phyloP scores from a whole-genome alignment of 805 yeast species.

The Schizosaccharomyces japonicus region DNA sequence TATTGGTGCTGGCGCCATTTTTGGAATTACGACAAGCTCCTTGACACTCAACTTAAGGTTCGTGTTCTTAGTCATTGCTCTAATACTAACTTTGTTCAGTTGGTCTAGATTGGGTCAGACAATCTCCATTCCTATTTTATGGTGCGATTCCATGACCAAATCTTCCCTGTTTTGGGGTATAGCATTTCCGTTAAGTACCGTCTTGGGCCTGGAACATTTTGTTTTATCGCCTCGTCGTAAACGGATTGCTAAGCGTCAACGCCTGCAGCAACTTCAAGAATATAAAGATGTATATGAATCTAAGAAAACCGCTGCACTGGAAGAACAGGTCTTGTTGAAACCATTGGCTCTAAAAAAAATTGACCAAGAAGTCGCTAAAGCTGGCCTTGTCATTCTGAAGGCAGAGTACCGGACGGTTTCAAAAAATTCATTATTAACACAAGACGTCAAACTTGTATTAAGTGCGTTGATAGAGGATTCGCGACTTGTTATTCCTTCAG shows the following conservation, averaged over 20 bases:
- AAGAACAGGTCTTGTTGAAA: neutral
- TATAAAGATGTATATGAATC: neutral
- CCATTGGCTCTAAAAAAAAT: neutral
- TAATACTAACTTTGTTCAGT: neutral
- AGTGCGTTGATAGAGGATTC: constrained; percentile 1
- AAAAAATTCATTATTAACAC: neutral
- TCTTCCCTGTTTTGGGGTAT: constrained; percentile 1
- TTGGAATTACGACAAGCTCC: neutral
- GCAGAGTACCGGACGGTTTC: neutral
- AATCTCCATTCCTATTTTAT: neutral
- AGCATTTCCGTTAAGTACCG: neutral
- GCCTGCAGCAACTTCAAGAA: neutral
- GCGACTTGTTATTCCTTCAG: constrained; percentile 1
- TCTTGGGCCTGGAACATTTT: neutral
- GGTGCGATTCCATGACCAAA: neutral
- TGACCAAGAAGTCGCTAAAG: neutral
- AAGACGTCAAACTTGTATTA: neutral
- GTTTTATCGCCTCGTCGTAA: neutral
- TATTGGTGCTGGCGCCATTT: neutral
- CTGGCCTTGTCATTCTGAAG: neutral
- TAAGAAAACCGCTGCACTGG: neutral
- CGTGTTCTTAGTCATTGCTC: neutral
- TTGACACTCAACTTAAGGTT: neutral
- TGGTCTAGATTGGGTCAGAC: constrained; percentile 2
- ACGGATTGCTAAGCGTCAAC: neutral